A percentile compares a stretch with the other conserved stretches of the same genome.
phyloP scores from a whole-genome alignment of 73 alveolate species.

The Vitrella brassicaformis region DNA sequence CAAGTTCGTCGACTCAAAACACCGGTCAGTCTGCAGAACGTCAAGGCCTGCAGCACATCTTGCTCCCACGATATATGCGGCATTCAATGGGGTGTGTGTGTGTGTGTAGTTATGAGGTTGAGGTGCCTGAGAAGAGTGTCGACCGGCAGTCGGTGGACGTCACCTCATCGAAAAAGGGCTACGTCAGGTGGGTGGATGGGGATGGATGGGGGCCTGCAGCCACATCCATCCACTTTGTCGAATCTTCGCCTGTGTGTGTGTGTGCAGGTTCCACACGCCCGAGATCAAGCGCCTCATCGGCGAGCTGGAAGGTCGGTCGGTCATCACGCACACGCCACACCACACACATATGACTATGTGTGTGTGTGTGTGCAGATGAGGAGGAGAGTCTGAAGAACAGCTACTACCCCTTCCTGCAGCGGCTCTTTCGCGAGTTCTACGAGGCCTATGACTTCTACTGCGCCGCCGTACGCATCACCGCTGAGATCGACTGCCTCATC shows the following conservation, averaged over 20 bases:
- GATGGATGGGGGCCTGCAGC: no score
- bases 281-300: neutral
- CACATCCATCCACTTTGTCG: neutral
- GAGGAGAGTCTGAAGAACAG: conserved; percentile 13
- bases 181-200: neutral
- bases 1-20: no score
- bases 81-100: no score
- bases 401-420: conserved; percentile 17
- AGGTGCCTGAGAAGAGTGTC: no score
- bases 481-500: conserved; percentile 56
- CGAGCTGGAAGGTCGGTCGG: neutral
- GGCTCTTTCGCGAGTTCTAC: conserved; percentile 22
- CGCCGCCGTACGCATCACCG: conserved; percentile 34
- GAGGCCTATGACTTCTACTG: conserved; percentile 36
- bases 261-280: conserved; percentile 18
- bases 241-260: neutral
- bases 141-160: neutral
- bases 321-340: no score
- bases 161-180: neutral
- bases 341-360: neutral
- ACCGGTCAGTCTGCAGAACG: no score
- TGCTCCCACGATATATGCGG: no score
- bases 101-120: no score
- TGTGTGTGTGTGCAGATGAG: neutral
- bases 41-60: no score